Base-by-base conservation (phyloP, 129 eudicot genomes). In the Flaveria ramosissima region DNA sequence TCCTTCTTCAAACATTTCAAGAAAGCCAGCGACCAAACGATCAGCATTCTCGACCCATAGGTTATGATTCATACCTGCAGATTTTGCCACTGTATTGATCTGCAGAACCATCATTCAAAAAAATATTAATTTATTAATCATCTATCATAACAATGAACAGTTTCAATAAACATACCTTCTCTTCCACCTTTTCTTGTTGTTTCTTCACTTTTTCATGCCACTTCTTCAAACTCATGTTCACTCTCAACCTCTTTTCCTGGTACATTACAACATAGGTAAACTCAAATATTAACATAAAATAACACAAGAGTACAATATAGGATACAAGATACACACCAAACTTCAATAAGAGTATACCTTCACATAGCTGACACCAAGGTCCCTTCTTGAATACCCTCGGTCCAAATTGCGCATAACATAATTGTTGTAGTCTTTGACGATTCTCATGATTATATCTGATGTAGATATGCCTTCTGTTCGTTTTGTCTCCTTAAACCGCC, bases 1-100 rank as follows among this genome's bases (percentile, higher is more conserved):
- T 65, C 99, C 89, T 89, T 95, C 99, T 86, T 95, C 97, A 56
- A 95, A 95, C 99, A 95, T 92, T 85, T 92, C 99, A 51, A 95
- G 97, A 73, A 95, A 95, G 51, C 99, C 99, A 64, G 97, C 99
- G 55, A 95, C 99, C 91, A 86, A 81, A 41, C 97, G 90, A 77
- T 95, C 99, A 66, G 97, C 99, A 77, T 95, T 95, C 81, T 95
- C 99, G 20, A 95, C 94, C 99, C 99, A 95, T 48, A 88, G 88
- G 78, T 91, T 89, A 52, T 87, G 94, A 56, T 84, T 83, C 83
- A 79, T 66, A 0, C 88, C 84, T 39, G 92, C 92, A 74, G 82
- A 68, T 85, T 87, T 92, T 71, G 89, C 93, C 57, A 92, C 99
- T 50, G 96, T 95, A 80, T 92, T 88, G 75, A 92, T 88, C 99